Base-by-base conservation (phyloP, 345 rosid species). In the Melaleuca alternifolia region DNA sequence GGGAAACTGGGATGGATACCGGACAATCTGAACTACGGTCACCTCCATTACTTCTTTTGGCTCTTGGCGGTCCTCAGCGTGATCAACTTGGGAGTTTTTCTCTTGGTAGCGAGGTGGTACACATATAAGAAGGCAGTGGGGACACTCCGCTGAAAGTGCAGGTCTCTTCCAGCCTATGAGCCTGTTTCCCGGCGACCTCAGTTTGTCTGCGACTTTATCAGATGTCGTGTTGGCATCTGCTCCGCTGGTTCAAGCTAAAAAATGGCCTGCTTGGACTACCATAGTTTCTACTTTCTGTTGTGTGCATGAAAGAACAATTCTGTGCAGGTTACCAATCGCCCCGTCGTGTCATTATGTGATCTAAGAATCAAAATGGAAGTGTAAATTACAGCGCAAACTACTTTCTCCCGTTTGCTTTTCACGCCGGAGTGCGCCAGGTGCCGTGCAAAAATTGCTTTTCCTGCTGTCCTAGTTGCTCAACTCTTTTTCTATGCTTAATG, bases 11-110 rank as follows among this genome's bases (percentile, higher is more conserved):
- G 93, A 26, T 90, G 92, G 93, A 90, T 90, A 44, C 88, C 92
- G 1, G 90, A 92, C 84, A 90, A 90, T 62, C 85, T 91, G 84
- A 92, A 92, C 62, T 83, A 84, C 18, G 93, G 92, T 79, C 92
- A 90, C 83, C 87, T 91, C 20, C 87, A 89, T 41, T 56, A 89
- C 91, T 92, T 92, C 87, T 92, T 89, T 89, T 92, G 90, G 92
- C 88, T 92, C 28, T 81, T 91, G 86, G 89, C 89, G 0, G 88
- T 65, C 26, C 84, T 91, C 61, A 91, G 92, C 85, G 86, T 85
- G 82, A 59, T 89, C 85, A 91, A 92, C 85, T 51, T 89, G 76
- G 84, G 86, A n/a, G 89, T 46, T 57, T 92, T 18, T 85, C 82
- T 92, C 44, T 71, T 84, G 84, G 85, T 92, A 54, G 90, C 93